These are phyloP conservation scores for Diaporthe australafricana DNA, from an alignment of 2,329 filamentous ascomycete genomes.

Conservation along the genomic window DNA sequence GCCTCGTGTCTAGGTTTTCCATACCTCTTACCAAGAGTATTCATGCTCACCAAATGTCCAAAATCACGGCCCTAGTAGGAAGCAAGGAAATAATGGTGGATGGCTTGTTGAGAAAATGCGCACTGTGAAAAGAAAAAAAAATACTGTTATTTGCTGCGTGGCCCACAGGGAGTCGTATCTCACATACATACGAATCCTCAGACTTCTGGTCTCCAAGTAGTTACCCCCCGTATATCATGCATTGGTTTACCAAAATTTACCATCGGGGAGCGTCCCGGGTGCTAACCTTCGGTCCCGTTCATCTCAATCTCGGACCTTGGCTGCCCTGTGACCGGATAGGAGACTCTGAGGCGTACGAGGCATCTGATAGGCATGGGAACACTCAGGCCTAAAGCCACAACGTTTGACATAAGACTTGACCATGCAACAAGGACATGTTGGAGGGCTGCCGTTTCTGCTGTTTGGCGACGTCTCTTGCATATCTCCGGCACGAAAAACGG, in stretches of 20 bases:
- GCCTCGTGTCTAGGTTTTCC: no score
- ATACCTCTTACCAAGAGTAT: background rate
- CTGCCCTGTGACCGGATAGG: background rate
- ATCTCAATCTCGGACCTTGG: background rate
- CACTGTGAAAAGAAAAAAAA: background rate
- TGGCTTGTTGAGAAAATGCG: no score
- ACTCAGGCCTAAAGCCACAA: background rate
- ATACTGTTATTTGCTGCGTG: background rate
- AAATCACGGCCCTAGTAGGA: no score
- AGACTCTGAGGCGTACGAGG: background rate
- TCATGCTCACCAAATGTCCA: background rate
- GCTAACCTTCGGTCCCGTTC: background rate
- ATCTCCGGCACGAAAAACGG: background rate
- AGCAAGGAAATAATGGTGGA: no score
- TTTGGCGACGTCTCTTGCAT: background rate
- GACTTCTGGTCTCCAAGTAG: background rate
- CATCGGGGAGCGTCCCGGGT: background rate
- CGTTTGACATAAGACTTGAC: background rate
- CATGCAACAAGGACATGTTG: background rate
- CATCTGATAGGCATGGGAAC: background rate
- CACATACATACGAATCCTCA: background rate
- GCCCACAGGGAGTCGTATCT: background rate
- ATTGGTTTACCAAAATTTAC: conserved; percentile 11
- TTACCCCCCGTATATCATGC: conserved; percentile 13
- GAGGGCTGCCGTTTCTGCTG: background rate